Base-by-base conservation (phyloP, 2,329 filamentous ascomycete species). In the Escovopsis weberi region DNA sequence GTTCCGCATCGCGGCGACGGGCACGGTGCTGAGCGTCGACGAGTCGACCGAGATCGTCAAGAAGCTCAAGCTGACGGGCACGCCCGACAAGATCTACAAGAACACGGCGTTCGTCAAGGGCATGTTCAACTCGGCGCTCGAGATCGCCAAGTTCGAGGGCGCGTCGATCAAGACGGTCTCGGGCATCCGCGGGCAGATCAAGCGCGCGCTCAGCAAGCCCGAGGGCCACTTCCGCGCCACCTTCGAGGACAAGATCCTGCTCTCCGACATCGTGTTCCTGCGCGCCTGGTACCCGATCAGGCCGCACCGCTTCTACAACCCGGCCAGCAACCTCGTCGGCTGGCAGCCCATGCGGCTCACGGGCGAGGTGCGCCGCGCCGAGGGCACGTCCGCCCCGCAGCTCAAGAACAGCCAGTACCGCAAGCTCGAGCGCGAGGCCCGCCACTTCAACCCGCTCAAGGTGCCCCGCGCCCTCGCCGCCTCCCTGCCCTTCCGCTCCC, bases 61-160 rank as follows among this genome's bases (percentile, higher is more conserved):
- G 75, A 98, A 98, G 71, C 80, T 98, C 57, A 98, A 98, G 64
- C 75, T 98, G 39, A 95, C 87, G 0, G 91, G 91, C 46, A 73
- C 78, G 39, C 88, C 91, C 1, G 93, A 91, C 74, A 96, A 96
- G 67, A 93, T 96, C 63, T 96, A 93, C 77, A 94, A 94, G 65
- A 98, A 98, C 68, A 98, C 91, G 0, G 88, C 91, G 34, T 98
- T 98, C 60, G 87, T 98, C 66, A 93, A 91, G 62, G 86, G 94
- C 65, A 98, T 98, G 91, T 98, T 98, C 72, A 87, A 78, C 58
- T 81, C 82, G 1, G 74, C 86, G 0, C 78, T 98, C 36, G 91
- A 98, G 60, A 91, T 98, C 50, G 89, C 91, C 55, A 98, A 96
- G 59, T 98, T 98, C 56, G 91, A 98, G 66, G 91, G 91, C 45